Base-by-base conservation (phyloP, 208 protist genomes). In the Kentomonas sorsogonicus region DNA sequence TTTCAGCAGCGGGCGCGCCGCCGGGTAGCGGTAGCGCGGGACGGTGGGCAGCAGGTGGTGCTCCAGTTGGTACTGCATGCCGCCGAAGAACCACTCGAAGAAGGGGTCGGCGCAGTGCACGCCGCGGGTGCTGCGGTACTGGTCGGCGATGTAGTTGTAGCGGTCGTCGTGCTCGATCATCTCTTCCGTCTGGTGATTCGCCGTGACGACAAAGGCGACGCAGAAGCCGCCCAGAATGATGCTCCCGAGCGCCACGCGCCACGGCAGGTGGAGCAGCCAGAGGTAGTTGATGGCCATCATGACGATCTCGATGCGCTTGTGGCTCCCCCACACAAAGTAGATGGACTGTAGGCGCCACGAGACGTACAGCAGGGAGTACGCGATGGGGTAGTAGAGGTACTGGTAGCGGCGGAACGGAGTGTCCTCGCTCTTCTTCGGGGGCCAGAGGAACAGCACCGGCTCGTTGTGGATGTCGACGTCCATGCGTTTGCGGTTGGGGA, bases 31-130 rank as follows among this genome's bases (percentile, higher is more conserved):
- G 66, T 91, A 87, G 55, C 76, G 79, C 0, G 83, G 74, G 25
- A 86, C 65, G 39, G 59, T 79, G 13, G 79, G 83, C 23, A 91
- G 72, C n/a, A 87, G 69, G 64, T 91, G 83, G 68, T 91, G 83
- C 72, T 91, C 83, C 23, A 91, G 71, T 68, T 91, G 83, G 68
- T 87, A 91, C 63, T 87, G 83, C 83, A 91, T 91, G 55, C 79
- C 83, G 26, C 83, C 79, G 44, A 91, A 91, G 55, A 91, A 87
- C 66, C 71, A 87, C 64, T 91, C 79, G 48, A 81, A 86, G 54
- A 91, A 86, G 18, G 72, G 72, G 52, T 87, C 67, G 44, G 72
- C 23, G 65, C 83, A 91, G 31, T 79, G 71, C 18, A 91, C 74
- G 30, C 83, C 83, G 39, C 84, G 74, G 18, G 79, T 87, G 48